Conservation (phyloP, 139 green algal genomes). For the Asterochloris erici region DNA sequence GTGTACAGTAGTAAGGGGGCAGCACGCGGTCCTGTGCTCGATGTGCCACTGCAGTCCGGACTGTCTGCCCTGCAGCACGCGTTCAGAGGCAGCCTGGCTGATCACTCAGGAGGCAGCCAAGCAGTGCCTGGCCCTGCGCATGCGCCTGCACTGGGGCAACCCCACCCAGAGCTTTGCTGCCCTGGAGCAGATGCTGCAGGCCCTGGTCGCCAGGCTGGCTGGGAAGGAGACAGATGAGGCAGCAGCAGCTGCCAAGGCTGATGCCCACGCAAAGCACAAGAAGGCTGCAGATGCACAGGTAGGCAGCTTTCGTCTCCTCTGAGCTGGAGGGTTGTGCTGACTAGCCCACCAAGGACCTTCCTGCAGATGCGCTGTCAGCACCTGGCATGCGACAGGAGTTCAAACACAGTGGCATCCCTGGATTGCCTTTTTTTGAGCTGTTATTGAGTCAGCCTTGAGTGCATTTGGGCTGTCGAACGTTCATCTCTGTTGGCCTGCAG, state of each 20-base stretch:
- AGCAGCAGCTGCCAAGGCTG: slow-evolving; percentile 21
- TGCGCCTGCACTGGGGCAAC: slow-evolving; percentile 67
- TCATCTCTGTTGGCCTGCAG: no score
- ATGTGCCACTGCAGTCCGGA: neutral
- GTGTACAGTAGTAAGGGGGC: neutral
- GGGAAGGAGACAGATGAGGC: neutral
- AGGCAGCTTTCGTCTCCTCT: no score
- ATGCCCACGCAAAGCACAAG: neutral
- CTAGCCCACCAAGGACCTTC: no score
- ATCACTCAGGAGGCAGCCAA: slow-evolving; percentile 37
- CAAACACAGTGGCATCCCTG: no score
- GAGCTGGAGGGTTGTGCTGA: no score
- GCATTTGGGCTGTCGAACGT: no score
- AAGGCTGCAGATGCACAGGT: neutral
- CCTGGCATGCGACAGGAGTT: no score
- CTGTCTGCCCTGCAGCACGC: neutral
- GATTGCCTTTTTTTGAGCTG: no score
- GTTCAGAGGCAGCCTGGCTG: slow-evolving; percentile 6
- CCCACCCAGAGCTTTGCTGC: slow-evolving; percentile 65
- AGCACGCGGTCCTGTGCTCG: neutral
- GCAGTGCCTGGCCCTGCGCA: slow-evolving; percentile 36
- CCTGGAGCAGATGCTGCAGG: slow-evolving; percentile 58
- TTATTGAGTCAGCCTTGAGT: no score
- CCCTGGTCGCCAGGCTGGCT: neutral
- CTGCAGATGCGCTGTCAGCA: no score